Evolutionary conservation across 768 basidiomycete genomes (phyloP).

Genomic region (Psilocybe cubensis): DNA sequence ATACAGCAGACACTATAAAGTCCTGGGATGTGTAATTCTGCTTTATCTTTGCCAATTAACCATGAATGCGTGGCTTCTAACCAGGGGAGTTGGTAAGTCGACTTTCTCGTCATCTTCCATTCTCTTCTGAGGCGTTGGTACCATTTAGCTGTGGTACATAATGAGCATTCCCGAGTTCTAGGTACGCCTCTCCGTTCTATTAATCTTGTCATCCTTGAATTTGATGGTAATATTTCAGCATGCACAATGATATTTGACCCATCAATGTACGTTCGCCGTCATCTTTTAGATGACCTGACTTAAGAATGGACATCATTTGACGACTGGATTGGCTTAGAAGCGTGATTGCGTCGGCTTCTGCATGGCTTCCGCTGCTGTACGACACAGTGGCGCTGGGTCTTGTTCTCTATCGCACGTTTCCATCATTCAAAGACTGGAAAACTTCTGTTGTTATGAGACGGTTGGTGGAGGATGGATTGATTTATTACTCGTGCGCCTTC

Average conservation of each 20-base stretch:
- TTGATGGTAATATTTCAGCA: constrained; percentile 23
- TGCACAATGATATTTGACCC: constrained; percentile 45
- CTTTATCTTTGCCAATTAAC: constrained; percentile 45
- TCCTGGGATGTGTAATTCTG: constrained; percentile 29
- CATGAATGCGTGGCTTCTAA: constrained; percentile 56
- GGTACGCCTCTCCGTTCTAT: constrained; percentile 21
- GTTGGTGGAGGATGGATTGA: constrained; percentile 44
- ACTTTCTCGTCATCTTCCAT: neutral
- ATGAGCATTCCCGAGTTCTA: constrained; percentile 34
- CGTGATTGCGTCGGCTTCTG: constrained; percentile 45
- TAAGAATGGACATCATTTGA: too few relatives aligned
- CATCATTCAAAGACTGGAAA: constrained; percentile 29
- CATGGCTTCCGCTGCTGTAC: constrained; percentile 50
- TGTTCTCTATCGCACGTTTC: constrained; percentile 38
- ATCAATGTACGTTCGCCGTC: constrained; percentile 28
- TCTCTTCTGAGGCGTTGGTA: neutral
- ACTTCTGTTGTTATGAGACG: constrained; percentile 39
- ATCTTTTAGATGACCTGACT: too few relatives aligned
- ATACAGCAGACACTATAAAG: constrained; percentile 30
- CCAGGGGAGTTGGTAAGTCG: constrained; percentile 46
- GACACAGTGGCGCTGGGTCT: constrained; percentile 42
- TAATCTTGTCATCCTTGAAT: neutral
- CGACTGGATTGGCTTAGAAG: too few relatives aligned
- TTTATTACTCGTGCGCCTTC: constrained; percentile 46
- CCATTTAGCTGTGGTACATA: constrained; percentile 38